These are phyloP conservation scores for Hortaea werneckii DNA, from an alignment of 2,329 filamentous ascomycete genomes.

Conservation along the genomic window DNA sequence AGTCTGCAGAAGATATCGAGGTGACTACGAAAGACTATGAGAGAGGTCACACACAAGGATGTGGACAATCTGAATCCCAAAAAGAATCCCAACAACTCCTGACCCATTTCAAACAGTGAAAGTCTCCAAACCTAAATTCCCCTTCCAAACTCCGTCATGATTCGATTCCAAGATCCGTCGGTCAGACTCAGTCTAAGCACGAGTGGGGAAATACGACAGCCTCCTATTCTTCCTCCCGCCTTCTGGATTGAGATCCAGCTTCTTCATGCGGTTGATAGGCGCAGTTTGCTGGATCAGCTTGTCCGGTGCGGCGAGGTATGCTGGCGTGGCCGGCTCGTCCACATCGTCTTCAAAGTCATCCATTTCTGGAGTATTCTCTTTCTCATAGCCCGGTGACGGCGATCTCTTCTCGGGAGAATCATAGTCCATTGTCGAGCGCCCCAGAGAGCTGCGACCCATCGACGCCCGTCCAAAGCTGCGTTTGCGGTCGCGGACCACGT, in stretches of 20 bases:
- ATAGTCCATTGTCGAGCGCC: slow-evolving; percentile 12
- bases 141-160: background rate
- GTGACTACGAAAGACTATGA: background rate
- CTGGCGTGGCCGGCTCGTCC: slow-evolving; percentile 18
- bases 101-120: background rate
- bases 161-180: background rate
- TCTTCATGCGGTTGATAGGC: slow-evolving; percentile 23
- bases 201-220: slow-evolving; percentile 18
- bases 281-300: slow-evolving; percentile 25
- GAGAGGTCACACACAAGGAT: background rate
- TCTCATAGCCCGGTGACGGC: slow-evolving; percentile 2
- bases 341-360: slow-evolving; percentile 17
- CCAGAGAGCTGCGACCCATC: slow-evolving; percentile 6
- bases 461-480: slow-evolving; percentile 19
- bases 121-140: background rate
- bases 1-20: background rate
- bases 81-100: background rate
- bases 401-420: slow-evolving; percentile 11
- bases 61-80: background rate
- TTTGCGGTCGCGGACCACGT: slow-evolving; percentile 22
- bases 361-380: slow-evolving; percentile 10
- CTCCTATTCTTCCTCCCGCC: slow-evolving; percentile 18
- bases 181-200: background rate
- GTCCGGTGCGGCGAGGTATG: slow-evolving; percentile 19
- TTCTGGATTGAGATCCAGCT: slow-evolving; percentile 18